phyloP scores from a whole-genome alignment of 2,329 filamentous ascomycete genomes.

The Colletotrichum brevisporum region DNA sequence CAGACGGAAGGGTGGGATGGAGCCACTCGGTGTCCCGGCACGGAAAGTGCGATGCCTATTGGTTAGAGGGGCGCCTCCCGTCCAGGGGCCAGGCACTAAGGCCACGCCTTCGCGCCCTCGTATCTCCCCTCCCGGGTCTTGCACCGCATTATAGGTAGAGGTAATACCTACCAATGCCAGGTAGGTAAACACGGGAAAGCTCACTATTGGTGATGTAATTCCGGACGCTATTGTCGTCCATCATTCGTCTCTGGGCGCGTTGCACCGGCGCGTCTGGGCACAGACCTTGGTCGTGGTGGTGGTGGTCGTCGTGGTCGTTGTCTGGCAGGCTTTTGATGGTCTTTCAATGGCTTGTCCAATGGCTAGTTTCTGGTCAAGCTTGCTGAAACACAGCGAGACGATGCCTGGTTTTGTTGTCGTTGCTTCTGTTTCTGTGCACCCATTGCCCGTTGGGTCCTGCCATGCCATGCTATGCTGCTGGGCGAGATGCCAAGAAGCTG shows the following conservation, averaged over 20 bases:
- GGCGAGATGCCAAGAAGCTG: neutral
- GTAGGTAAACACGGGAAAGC: conserved; percentile 3
- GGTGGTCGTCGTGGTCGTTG: conserved; percentile 5
- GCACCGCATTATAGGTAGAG: neutral
- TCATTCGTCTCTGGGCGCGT: conserved; percentile 19
- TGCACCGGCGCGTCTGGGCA: conserved; percentile 35
- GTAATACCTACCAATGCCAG: too few species aligned
- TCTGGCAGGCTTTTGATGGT: neutral
- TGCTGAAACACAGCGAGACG: conserved; percentile 21
- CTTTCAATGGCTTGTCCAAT: conserved; percentile 5
- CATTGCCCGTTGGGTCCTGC: neutral
- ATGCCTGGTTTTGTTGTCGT: neutral
- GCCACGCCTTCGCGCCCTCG: conserved; percentile 16
- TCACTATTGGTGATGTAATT: conserved; percentile 37
- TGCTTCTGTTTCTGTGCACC: neutral
- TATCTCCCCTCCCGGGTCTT: conserved; percentile 3
- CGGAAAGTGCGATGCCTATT: conserved; percentile 7
- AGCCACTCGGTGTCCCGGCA: conserved; percentile 22
- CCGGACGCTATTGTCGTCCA: conserved; percentile 5
- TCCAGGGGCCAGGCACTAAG: neutral
- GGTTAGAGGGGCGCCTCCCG: neutral
- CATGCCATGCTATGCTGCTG: neutral
- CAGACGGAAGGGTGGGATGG: conserved; percentile 23
- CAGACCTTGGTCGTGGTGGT: conserved; percentile 10
- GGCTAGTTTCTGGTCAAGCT: conserved; percentile 5